Evolutionary conservation across 108 stramenopile genomes (phyloP), one percentile per base, ranked within the genome.

Genomic region (Pseudonitzschia delicatissima): DNA sequence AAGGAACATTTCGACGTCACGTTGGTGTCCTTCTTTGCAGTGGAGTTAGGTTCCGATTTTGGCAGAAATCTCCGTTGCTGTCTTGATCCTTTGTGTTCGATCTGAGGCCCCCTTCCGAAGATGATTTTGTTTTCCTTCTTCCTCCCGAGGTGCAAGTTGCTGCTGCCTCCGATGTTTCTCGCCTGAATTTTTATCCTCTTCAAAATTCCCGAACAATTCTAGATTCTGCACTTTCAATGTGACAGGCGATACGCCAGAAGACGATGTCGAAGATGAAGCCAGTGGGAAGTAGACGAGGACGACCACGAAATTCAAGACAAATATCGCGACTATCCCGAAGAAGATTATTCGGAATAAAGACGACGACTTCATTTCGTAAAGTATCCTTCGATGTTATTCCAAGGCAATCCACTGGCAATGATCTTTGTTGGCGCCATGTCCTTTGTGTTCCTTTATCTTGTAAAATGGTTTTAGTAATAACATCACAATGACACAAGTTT

Each of bases 281-380:
- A 31, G 26, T n/a, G 34, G 34, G 36, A 59, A 59, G 29, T 51
- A 51, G 20, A 25, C 23, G 50, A 51, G 11, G 11, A 59, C 18
- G n/a, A 59, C 9, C 34, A 8, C 7, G n/a, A 59, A 37, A 36
- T 59, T 59, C 15, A 59, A 5, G 17, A 59, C 58, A 39, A 59
- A 59, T 23, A 53, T 26, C 3, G 51, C 51, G 27, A 53, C 20
- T 20, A 53, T 53, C 26, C 7, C 51, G 29, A 53, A 31, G 25
- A 53, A 53, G 6, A 27, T 8, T 11, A 23, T 28, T 27, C 21
- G 51, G 29, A 53, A 25, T 23, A 53, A 53, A 8, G 51, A 53
- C 12, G 26, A 28, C 51, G 51, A 53, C 45, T 15, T 45, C 45
- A 15, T 45, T n/a, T n/a, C n/a, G n/a, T n/a, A n/a, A n/a, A n/a